phyloP scores from a whole-genome alignment of 2,329 filamentous ascomycete genomes.

The Apiospora malaysiana region DNA sequence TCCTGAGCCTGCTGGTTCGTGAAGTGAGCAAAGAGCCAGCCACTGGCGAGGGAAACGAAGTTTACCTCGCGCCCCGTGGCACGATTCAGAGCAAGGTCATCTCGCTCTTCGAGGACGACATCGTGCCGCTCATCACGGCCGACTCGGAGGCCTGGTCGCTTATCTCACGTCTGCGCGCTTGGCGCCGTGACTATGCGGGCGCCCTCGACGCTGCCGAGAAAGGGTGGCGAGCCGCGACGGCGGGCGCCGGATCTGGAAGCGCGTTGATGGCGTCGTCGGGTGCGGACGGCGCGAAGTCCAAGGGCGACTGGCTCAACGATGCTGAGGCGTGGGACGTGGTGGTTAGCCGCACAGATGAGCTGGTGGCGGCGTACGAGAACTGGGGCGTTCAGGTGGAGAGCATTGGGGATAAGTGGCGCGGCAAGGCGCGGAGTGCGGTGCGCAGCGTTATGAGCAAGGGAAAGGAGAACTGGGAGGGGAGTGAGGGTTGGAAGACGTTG shows the following conservation, averaged over 20 bases:
- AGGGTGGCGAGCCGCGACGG: slow-evolving; percentile 78
- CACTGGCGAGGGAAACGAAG: slow-evolving; percentile 27
- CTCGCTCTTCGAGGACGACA: slow-evolving; percentile 73
- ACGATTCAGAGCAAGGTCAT: slow-evolving; percentile 68
- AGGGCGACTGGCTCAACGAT: slow-evolving; percentile 58
- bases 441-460: slow-evolving; percentile 83
- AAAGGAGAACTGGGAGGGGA: slow-evolving; percentile 83
- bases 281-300: slow-evolving; percentile 32
- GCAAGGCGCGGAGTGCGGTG: slow-evolving; percentile 85
- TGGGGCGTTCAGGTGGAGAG: slow-evolving; percentile 69
- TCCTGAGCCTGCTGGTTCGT: slow-evolving; percentile 74
- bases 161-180: slow-evolving; percentile 73
- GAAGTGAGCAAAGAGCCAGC: slow-evolving; percentile 59
- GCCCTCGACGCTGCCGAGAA: slow-evolving; percentile 88
- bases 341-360: slow-evolving; percentile 77
- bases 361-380: slow-evolving; percentile 85
- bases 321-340: slow-evolving; percentile 72
- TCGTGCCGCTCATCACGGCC: slow-evolving; percentile 84
- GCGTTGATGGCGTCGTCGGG: slow-evolving; percentile 51
- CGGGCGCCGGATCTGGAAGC: slow-evolving; percentile 51
- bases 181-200: slow-evolving; percentile 71
- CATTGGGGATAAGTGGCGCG: slow-evolving; percentile 83
- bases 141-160: slow-evolving; percentile 79
- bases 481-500: slow-evolving; percentile 68
- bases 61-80: slow-evolving; percentile 58